phyloP scores from a whole-genome alignment of 768 basidiomycete genomes.

The Rhodotorula taiwanensis region DNA sequence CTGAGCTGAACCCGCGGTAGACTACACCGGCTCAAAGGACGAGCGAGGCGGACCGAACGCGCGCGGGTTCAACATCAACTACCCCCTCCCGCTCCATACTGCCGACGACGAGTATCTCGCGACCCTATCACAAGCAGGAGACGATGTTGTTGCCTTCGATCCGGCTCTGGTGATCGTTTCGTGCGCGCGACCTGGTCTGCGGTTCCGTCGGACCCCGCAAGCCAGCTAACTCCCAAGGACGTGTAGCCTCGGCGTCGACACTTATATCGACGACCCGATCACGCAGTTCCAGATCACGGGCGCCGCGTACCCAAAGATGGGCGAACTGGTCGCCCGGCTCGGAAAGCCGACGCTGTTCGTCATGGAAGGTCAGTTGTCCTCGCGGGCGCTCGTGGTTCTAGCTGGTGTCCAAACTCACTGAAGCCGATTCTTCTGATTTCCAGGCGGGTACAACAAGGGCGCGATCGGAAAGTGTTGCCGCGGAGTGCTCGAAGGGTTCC shows the following conservation, averaged over 20 bases:
- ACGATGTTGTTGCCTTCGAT: slow-evolving; percentile 35
- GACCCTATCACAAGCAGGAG: slow-evolving; percentile 35
- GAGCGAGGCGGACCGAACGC: slow-evolving; percentile 43
- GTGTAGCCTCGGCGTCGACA: slow-evolving; percentile 45
- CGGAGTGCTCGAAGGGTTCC: not conserved
- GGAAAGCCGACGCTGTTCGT: slow-evolving; percentile 42
- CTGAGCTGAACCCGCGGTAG: slow-evolving; percentile 13
- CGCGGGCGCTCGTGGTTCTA: no score
- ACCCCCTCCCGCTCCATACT: slow-evolving; percentile 42
- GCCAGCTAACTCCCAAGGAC: not conserved
- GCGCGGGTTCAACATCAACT: slow-evolving; percentile 41
- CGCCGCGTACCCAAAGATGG: slow-evolving; percentile 42
- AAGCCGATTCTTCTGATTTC: not conserved
- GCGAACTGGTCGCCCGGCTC: slow-evolving; percentile 35
- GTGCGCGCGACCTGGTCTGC: slow-evolving; percentile 13
- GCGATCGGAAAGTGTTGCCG: not conserved
- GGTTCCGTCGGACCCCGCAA: no score
- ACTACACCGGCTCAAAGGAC: slow-evolving; percentile 42
- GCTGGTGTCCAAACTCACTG: slow-evolving; percentile 32
- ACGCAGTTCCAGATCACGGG: slow-evolving; percentile 43
- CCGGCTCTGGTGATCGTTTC: slow-evolving; percentile 43
- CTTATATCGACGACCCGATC: slow-evolving; percentile 44
- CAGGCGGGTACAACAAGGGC: not conserved
- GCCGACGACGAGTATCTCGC: slow-evolving; percentile 41
- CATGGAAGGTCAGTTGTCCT: slow-evolving; percentile 48